These are phyloP conservation scores for Cladochytrium replicatum DNA, from an alignment of 192 early-diverging fungal genomes.

Conservation along the genomic window DNA sequence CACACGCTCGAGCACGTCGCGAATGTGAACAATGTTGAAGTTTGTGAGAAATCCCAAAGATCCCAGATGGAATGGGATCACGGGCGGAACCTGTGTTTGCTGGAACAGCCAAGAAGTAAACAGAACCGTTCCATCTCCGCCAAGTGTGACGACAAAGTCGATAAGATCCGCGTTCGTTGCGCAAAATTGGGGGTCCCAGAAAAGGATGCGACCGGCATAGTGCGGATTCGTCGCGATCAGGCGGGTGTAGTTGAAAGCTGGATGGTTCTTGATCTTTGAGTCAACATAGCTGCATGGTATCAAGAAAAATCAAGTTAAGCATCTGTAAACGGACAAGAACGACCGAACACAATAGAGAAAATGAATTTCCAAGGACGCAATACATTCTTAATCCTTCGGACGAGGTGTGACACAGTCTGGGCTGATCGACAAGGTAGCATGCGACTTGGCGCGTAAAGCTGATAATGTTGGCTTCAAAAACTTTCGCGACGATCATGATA, in stretches of 20 bases:
- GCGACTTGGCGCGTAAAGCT: constrained; percentile 22
- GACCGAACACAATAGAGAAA: too few relatives aligned
- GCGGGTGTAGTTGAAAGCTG: constrained; percentile 12
- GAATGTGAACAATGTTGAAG: constrained; percentile 60
- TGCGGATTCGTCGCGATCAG: constrained; percentile 11
- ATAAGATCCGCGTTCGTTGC: constrained; percentile 55
- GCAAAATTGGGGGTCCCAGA: constrained; percentile 70
- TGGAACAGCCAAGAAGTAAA: constrained; percentile 70
- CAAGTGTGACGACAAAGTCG: constrained; percentile 87
- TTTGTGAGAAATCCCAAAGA: constrained; percentile 85
- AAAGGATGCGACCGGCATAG: constrained; percentile 7
- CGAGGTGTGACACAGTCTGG: background rate
- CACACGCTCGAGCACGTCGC: constrained; percentile 46
- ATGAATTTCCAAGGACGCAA: too few relatives aligned
- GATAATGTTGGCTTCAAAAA: constrained; percentile 11
- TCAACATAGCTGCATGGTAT: constrained; percentile 21
- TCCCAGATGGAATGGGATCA: constrained; percentile 85
- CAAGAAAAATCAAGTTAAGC: too few relatives aligned
- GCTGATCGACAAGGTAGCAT: constrained; percentile 18
- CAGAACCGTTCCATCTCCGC: constrained; percentile 92
- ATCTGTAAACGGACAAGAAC: too few relatives aligned
- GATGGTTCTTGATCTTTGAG: constrained; percentile 15
- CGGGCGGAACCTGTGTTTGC: constrained; percentile 60
- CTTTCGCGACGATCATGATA: constrained; percentile 22
- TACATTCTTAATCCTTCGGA: too few relatives aligned